A percentile compares a stretch with the other conserved stretches of the same genome.
phyloP scores from a whole-genome alignment of 2,329 filamentous ascomycete species.

The Colletotrichum acutatum region DNA sequence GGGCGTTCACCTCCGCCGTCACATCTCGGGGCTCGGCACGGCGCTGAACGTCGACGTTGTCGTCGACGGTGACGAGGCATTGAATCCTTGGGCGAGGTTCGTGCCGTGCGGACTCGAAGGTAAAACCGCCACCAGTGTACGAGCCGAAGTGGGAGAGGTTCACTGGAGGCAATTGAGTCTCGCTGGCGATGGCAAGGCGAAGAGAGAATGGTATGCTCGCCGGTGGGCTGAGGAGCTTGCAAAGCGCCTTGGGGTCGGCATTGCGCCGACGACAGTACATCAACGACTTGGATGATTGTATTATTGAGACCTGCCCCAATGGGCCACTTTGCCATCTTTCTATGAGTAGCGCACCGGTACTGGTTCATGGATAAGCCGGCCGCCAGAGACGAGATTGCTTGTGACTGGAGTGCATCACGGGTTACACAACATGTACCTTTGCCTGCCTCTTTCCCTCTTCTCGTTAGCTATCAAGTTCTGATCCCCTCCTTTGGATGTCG shows the following conservation, averaged over 20 bases:
- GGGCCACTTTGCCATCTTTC: neutral
- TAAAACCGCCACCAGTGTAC: conserved; percentile 81
- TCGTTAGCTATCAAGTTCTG: neutral
- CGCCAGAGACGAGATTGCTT: neutral
- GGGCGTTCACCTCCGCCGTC: conserved; percentile 88
- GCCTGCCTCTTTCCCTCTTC: neutral
- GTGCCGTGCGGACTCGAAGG: conserved; percentile 90
- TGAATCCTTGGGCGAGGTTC: conserved; percentile 75
- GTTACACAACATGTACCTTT: neutral
- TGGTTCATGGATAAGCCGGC: neutral
- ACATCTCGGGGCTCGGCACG: conserved; percentile 86
- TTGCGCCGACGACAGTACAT: conserved; percentile 5
- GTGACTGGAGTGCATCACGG: neutral
- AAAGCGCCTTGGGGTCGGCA: conserved; percentile 17
- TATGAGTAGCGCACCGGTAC: neutral
- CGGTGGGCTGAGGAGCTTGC: conserved; percentile 32
- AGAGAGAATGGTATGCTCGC: conserved; percentile 20
- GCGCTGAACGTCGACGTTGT: conserved; percentile 81
- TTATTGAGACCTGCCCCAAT: neutral
- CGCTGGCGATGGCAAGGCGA: conserved; percentile 2
- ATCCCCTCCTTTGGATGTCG: neutral
- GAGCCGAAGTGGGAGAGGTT: conserved; percentile 56
- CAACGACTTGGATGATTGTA: neutral
- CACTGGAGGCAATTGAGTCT: conserved; percentile 6
- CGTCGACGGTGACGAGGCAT: conserved; percentile 46